Evolutionary conservation across 2,329 filamentous ascomycete species (phyloP).

Genomic region (Paecilomyces fulvus): DNA sequence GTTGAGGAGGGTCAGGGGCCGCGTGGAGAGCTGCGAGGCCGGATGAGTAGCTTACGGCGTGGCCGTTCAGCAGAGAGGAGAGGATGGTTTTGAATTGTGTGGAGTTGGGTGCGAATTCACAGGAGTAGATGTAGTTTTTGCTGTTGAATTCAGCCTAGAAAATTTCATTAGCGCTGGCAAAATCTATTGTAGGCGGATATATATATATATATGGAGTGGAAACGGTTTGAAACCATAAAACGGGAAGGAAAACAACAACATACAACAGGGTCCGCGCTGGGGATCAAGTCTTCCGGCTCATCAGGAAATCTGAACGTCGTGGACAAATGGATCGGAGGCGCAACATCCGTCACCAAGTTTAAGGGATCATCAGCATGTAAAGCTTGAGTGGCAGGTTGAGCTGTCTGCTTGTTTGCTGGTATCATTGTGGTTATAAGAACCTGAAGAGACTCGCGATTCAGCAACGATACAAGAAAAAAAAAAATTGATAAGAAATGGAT

Average conservation of each 20-base stretch:
- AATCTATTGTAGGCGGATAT: too few relatives aligned
- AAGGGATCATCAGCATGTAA: not conserved
- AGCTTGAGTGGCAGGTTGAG: not conserved
- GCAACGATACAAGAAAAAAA: too few relatives aligned
- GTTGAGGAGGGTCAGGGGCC: conserved; percentile 68
- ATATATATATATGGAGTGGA: too few relatives aligned
- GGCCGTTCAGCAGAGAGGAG: conserved; percentile 55
- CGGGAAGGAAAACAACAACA: too few relatives aligned
- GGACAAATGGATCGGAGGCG: conserved; percentile 62
- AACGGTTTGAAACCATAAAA: too few relatives aligned
- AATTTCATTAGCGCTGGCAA: too few relatives aligned
- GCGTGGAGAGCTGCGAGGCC: conserved; percentile 86
- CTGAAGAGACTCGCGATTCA: not conserved
- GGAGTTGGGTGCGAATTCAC: conserved; percentile 67
- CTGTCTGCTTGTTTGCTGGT: not conserved
- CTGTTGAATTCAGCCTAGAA: not conserved
- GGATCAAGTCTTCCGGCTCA: conserved; percentile 53
- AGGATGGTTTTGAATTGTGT: conserved; percentile 81
- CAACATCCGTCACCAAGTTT: not conserved
- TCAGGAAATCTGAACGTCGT: conserved; percentile 70
- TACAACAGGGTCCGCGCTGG: conserved; percentile 44
- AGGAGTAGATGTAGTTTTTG: conserved; percentile 63
- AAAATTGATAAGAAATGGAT: too few relatives aligned
- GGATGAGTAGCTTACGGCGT: conserved; percentile 70
- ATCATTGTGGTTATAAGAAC: not conserved